A percentile compares a stretch with the other conserved stretches of the same genome.
These are phyloP conservation scores for Hortiboletus rubellus DNA, from an alignment of 1,284 basidiomycete species.

Conservation along the genomic window DNA sequence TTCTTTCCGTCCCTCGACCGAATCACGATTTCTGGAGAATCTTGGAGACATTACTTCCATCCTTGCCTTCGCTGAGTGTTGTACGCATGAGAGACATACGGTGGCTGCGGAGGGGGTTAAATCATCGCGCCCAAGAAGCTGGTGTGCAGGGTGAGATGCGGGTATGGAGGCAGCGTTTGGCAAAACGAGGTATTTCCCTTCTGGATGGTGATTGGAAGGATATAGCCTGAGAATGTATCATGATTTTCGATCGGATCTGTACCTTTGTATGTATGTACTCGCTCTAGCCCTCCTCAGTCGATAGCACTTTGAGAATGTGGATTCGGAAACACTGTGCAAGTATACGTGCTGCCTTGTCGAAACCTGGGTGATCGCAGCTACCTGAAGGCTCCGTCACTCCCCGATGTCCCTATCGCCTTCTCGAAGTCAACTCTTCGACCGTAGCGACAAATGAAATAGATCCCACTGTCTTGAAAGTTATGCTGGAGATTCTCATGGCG, in stretches of 20 bases:
- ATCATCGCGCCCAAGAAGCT: constrained; percentile 58
- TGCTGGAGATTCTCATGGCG: constrained; percentile 27
- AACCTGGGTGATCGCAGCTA: background rate
- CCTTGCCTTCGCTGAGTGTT: constrained; percentile 53
- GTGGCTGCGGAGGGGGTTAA: constrained; percentile 70
- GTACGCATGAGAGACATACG: constrained; percentile 66
- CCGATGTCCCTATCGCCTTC: constrained; percentile 5
- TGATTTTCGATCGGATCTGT: constrained; percentile 10
- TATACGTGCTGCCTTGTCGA: background rate
- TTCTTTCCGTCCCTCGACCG: constrained; percentile 72
- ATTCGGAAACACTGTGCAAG: background rate
- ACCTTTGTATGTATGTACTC: constrained; percentile 3
- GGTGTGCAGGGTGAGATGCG: constrained; percentile 78
- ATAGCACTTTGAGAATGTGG: background rate
- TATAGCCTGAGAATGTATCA: constrained; percentile 28
- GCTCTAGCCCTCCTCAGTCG: constrained; percentile 5
- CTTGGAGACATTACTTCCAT: constrained; percentile 56
- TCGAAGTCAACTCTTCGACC: constrained; percentile 40
- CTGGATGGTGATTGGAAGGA: constrained; percentile 70
- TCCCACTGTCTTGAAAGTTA: constrained; percentile 45
- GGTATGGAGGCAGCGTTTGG: constrained; percentile 63
- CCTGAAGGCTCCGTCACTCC: background rate
- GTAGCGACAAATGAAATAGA: constrained; percentile 49
- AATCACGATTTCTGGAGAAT: constrained; percentile 53
- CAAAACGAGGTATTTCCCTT: constrained; percentile 54